Evolutionary conservation across 306 rosid genomes (phyloP), one percentile per base, ranked within the genome.

Genomic region (Castanea mollissima): DNA sequence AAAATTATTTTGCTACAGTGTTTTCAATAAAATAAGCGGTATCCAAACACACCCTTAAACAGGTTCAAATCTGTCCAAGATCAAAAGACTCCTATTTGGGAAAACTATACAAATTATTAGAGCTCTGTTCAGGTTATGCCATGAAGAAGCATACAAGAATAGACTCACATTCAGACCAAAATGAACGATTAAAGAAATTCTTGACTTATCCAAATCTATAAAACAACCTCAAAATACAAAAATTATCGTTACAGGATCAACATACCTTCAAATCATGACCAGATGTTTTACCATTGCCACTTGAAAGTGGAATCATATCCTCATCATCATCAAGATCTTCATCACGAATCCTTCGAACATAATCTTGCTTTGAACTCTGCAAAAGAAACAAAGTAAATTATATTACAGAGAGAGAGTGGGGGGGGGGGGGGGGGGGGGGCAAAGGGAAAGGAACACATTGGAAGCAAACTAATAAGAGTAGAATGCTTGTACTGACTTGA

Each of bases 281-380:
- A 16, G 92, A 87, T 52, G 90, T 38, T 79, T 82, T 87, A 1
- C 78, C 87, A 75, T 77, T 78, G 70, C 74, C 84, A 62, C 71
- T 74, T 60, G 82, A 76, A 78, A 46, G 76, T 52, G 67, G 85
- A 65, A 62, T 49, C 59, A 72, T 52, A 71, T 82, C 68, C 1
- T 78, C 90, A 55, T 86, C 90, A 46, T 73, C 75, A 77, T 93
- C 98, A 80, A 86, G 63, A 81, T 89, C 97, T 68, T 92, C 97
- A 75, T 94, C 97, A 2, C 85, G 32, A 83, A 94, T 32, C 73
- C 99, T 85, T 63, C 20, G 81, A 21, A 92, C 78, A 80, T 70
- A 84, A 29, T 81, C 89, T 59, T 38, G 46, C 46, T 75, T 80
- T 32, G 97, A 83, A 59, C 77, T 88, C 97, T 94, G 88, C 80